Evolutionary conservation across 345 rosid genomes (phyloP).

Genomic region (Dovyalis caffra): DNA sequence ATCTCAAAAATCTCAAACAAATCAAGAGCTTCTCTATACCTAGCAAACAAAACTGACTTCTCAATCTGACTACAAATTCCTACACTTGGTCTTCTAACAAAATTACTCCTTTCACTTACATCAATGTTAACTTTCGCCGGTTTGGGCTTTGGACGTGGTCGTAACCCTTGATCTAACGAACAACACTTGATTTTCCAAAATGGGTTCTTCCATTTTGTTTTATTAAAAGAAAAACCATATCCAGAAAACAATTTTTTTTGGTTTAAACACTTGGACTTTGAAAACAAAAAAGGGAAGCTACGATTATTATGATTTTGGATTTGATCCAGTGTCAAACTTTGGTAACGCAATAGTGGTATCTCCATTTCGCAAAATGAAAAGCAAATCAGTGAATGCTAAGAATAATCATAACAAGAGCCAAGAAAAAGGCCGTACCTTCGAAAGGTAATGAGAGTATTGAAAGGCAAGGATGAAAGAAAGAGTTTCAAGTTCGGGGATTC

Average conservation of each 20-base stretch:
- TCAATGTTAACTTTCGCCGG: slow-evolving; percentile 27
- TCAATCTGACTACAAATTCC: slow-evolving; percentile 75
- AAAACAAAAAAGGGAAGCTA: slow-evolving; percentile 26
- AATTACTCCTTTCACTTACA: slow-evolving; percentile 19
- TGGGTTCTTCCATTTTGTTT: slow-evolving; percentile 44
- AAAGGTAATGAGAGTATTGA: neutral
- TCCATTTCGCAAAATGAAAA: slow-evolving; percentile 37
- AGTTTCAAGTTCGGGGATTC: slow-evolving; percentile 5
- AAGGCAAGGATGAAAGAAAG: neutral
- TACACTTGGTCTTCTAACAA: slow-evolving; percentile 36
- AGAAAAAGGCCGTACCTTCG: slow-evolving; percentile 15
- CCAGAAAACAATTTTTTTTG: slow-evolving; percentile 34
- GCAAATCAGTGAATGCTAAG: neutral
- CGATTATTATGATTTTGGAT: slow-evolving; percentile 19
- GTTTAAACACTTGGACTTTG: slow-evolving; percentile 26
- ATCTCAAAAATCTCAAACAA: slow-evolving; percentile 74
- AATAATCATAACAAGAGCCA: too few species aligned
- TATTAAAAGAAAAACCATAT: slow-evolving; percentile 35
- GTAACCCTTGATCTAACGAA: slow-evolving; percentile 46
- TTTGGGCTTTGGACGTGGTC: slow-evolving; percentile 54
- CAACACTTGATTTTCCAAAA: slow-evolving; percentile 44
- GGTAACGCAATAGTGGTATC: slow-evolving; percentile 47
- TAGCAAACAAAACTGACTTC: slow-evolving; percentile 55
- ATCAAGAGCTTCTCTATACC: slow-evolving; percentile 71
- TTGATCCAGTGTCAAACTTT: slow-evolving; percentile 43